Conservation (phyloP, 2,329 filamentous ascomycete genomes). For the Aspergillus ibericus region DNA sequence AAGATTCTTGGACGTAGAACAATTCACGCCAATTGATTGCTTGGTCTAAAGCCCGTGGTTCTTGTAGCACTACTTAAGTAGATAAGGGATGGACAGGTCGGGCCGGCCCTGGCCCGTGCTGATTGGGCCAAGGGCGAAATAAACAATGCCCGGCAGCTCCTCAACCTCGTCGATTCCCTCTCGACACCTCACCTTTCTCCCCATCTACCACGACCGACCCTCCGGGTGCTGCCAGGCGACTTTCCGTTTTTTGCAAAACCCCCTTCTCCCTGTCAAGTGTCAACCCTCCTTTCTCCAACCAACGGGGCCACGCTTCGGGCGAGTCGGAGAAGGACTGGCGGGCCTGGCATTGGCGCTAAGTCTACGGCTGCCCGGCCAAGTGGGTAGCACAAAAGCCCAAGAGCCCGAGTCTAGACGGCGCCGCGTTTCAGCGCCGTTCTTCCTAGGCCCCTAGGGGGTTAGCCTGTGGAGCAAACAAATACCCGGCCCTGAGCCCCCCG, state of each 20-base stretch:
- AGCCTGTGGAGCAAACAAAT: slow-evolving; percentile 29
- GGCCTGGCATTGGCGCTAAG: slow-evolving; percentile 7
- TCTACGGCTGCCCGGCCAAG: slow-evolving; percentile 4
- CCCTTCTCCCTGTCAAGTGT: background rate
- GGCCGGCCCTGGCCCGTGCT: background rate
- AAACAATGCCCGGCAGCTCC: background rate
- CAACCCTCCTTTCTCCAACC: too few relatives aligned
- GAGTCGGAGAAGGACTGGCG: background rate
- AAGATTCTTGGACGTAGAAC: background rate
- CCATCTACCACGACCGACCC: background rate
- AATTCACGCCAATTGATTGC: background rate
- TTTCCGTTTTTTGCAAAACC: background rate
- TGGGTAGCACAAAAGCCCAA: slow-evolving; percentile 13
- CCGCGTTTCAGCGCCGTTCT: background rate
- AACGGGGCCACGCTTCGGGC: background rate
- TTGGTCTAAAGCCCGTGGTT: too few relatives aligned
- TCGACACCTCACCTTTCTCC: background rate
- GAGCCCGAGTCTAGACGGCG: background rate
- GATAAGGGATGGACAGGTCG: background rate
- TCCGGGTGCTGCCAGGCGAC: background rate
- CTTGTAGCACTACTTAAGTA: too few relatives aligned
- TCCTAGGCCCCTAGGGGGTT: slow-evolving; percentile 1
- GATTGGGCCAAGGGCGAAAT: background rate
- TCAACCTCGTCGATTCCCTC: background rate
- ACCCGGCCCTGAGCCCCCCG: slow-evolving; percentile 22